Base-by-base conservation (phyloP, 345 rosid genomes). In the Eucalyptus curtisii region DNA sequence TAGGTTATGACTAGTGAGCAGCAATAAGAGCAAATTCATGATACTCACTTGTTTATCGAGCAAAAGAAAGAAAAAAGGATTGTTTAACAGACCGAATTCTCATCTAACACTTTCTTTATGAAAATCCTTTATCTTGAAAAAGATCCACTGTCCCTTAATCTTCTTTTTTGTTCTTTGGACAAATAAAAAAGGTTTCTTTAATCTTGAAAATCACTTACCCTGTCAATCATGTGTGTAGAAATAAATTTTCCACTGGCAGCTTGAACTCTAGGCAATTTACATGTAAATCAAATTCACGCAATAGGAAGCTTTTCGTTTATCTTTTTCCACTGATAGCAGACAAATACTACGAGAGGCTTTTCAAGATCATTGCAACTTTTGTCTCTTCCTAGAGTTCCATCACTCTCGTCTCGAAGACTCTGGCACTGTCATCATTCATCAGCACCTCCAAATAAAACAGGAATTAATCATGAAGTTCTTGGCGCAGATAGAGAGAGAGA, bases 31-130 rank as follows among this genome's bases (percentile, higher is more conserved):
- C 81, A 19, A 40, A 71, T 71, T 37, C 81, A 71, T 5, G 12
- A 20, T 19, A 33, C 81, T 33, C 25, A 33, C 81, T 33, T 33
- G 44, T 33, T 71, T 19, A 33, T 33, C 24, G 1, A 33, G 81
- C 81, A 19, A 33, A 17, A 55, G 13, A 55, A 13, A 27, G 31
- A 0, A 0, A 12, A 59, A 7, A n/a, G 3, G 20, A n/a, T 14
- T 8, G 37, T 2, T n/a, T 61, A 61, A 71, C 81, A 20, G 82
- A 20, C 30, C 15, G 0, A 76, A 40, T 76, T 40, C 16, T 20
- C 82, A 76, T 37, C 82, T 3, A 76, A 40, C 82, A 76, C 47
- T 10, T 76, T 19, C 25, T 76, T 37, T 0, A 71, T 33, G 44
- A 66, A 66, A 66, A n/a, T 31, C 12, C 24, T 71, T 71, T 33